Evolutionary conservation across 331 rosid genomes (phyloP), one percentile per base, ranked within the genome.

Genomic region (Spiraea crenata): DNA sequence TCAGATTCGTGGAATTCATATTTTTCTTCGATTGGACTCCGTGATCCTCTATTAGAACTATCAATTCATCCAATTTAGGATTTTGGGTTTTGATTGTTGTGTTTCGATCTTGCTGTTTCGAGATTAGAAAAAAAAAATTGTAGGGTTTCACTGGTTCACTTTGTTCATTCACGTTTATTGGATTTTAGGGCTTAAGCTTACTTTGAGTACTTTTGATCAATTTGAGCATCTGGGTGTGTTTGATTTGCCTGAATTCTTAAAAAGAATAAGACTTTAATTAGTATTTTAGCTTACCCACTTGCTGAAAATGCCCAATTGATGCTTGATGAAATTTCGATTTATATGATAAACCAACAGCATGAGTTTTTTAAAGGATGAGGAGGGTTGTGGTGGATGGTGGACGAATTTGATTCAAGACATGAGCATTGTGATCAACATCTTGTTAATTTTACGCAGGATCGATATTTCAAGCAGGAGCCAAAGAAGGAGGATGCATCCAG

Each of bases 361-460:
- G 64, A 51, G 5, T 6, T 6, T 20, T 38, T 39, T 39, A 1
- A 61, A 39, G 37, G 9, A 20, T n/a, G 11, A 4, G 71, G 1
- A 8, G 15, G 59, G 46, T 16, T n/a, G 16, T 52, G 41, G 39
- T 52, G 50, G 4, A 54, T 19, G 1, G 8, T 20, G 42, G 19
- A 54, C 6, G 9, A 15, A 54, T 34, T 66, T 68, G 40, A 19
- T 34, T 57, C 5, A 19, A 34, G 17, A 34, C 55, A 40, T 19
- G 9, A 31, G 4, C 34, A 42, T 31, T 35, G 19, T 35, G n/a
- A 16, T 50, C 46, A 9, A 16, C 20, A n/a, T 34, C 9, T 48
- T 15, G 46, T n/a, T n/a, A 5, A 57, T 45, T 25, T 25, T 35
- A 57, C 42, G 57, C 89, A 91, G 97, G 93, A 87, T 84, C 87